A percentile compares a stretch with the other conserved stretches of the same genome.
Evolutionary conservation across 2,329 filamentous ascomycete genomes (phyloP).

Genomic region (Zalaria sp.): DNA sequence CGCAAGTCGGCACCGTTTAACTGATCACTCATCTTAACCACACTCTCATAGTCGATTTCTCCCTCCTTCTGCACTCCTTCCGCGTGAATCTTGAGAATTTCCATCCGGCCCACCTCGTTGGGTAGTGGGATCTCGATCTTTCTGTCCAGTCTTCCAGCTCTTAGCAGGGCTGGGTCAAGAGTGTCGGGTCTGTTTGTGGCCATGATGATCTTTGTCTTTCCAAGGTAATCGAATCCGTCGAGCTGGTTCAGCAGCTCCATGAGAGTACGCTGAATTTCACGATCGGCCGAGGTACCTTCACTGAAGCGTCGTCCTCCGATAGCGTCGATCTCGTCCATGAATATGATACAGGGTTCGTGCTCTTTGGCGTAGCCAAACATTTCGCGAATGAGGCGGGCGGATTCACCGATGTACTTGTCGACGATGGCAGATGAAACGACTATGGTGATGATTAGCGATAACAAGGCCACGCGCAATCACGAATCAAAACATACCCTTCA

Average conservation of each 20-base stretch:
- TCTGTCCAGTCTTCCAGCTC: constrained; percentile 84
- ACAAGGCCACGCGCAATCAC: too few relatives aligned
- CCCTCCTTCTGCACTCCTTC: constrained; percentile 76
- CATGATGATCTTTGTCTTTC: constrained; percentile 99
- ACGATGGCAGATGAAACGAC: constrained; percentile 98
- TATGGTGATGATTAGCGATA: constrained; percentile 23
- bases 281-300: constrained; percentile 91
- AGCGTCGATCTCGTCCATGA: constrained; percentile 99
- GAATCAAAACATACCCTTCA: constrained; percentile 55
- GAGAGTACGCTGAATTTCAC: constrained; percentile 93
- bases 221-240: constrained; percentile 96
- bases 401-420: constrained; percentile 99
- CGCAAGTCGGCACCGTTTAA: constrained; percentile 94
- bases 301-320: constrained; percentile 95
- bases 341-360: constrained; percentile 98
- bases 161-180: constrained; percentile 79
- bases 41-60: constrained; percentile 96
- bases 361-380: constrained; percentile 99
- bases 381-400: constrained; percentile 87
- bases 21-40: constrained; percentile 99
- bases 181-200: constrained; percentile 96
- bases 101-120: constrained; percentile 88
- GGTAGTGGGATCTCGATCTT: constrained; percentile 97
- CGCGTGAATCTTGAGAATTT: constrained; percentile 97
- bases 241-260: constrained; percentile 99